Evolutionary conservation across 2,329 filamentous ascomycete genomes (phyloP).

Genomic region (Tolypocladium tundrense): DNA sequence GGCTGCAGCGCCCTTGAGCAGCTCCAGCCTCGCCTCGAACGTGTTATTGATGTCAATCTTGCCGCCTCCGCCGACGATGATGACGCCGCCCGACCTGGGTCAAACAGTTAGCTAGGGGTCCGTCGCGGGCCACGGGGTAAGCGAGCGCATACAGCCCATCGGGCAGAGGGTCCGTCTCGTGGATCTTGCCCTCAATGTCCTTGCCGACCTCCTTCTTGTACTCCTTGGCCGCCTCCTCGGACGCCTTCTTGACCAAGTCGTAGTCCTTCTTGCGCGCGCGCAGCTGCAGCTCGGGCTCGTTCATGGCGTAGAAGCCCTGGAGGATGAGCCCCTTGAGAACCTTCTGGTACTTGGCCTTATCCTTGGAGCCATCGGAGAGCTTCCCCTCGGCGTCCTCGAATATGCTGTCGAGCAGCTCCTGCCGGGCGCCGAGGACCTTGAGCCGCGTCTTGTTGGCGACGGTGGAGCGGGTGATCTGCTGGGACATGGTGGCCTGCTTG

Average conservation of each 20-base stretch:
- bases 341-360: slow-evolving; percentile 63
- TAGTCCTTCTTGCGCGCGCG: slow-evolving; percentile 72
- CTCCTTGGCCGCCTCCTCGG: slow-evolving; percentile 65
- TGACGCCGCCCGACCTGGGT: slow-evolving; percentile 68
- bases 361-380: slow-evolving; percentile 54
- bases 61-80: slow-evolving; percentile 70
- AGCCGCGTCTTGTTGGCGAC: slow-evolving; percentile 93
- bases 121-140: background rate
- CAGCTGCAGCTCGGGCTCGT: slow-evolving; percentile 67
- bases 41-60: slow-evolving; percentile 99
- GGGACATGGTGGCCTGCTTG: slow-evolving; percentile 96
- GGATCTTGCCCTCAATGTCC: slow-evolving; percentile 59
- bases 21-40: slow-evolving; percentile 77
- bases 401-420: slow-evolving; percentile 82
- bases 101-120: slow-evolving; percentile 11
- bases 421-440: slow-evolving; percentile 74
- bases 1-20: slow-evolving; percentile 76
- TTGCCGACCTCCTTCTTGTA: slow-evolving; percentile 71
- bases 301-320: slow-evolving; percentile 81
- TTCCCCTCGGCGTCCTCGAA: slow-evolving; percentile 73
- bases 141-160: slow-evolving; percentile 64
- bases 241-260: slow-evolving; percentile 65
- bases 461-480: slow-evolving; percentile 96
- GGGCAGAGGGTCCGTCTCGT: slow-evolving; percentile 69
- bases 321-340: slow-evolving; percentile 74